Percentiles rank a stretch among this genome's conserved stretches.
These are phyloP conservation scores for Byssoonygena ceratinophila DNA, from an alignment of 2,329 filamentous ascomycete species.

Conservation along the genomic window DNA sequence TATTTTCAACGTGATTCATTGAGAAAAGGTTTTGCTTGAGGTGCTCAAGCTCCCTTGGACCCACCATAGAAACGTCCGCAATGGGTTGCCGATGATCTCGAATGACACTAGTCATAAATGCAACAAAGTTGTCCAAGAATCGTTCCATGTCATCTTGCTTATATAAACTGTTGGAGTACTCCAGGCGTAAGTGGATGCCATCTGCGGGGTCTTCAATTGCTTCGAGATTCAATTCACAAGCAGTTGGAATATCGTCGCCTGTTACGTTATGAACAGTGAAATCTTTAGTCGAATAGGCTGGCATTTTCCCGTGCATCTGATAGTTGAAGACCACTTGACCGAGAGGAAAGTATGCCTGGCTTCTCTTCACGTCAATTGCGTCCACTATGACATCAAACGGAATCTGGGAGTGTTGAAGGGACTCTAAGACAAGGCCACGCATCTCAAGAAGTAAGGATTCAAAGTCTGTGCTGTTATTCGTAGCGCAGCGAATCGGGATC, in stretches of 20 bases:
- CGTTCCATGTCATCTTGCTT: conserved; percentile 20
- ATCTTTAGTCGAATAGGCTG: conserved; percentile 18
- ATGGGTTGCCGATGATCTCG: conserved; percentile 22
- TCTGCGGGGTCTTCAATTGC: conserved; percentile 19
- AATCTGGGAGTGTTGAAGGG: conserved; percentile 15
- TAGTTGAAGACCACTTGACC: conserved; percentile 19
- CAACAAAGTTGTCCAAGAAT: conserved; percentile 22
- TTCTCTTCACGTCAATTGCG: conserved; percentile 12
- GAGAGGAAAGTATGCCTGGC: conserved; percentile 15
- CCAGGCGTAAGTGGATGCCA: conserved; percentile 18
- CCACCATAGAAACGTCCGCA: conserved; percentile 19
- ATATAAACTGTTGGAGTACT: conserved; percentile 21
- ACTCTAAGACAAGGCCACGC: conserved; percentile 11
- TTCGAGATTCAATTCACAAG: conserved; percentile 20
- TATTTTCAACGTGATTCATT: conserved; percentile 13
- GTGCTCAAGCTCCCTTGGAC: conserved; percentile 19
- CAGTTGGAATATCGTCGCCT: conserved; percentile 20
- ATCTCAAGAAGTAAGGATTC: conserved; percentile 10
- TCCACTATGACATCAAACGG: conserved; percentile 18
- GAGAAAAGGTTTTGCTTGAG: conserved; percentile 18
- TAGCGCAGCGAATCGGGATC: conserved; percentile 18
- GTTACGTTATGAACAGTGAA: conserved; percentile 18
- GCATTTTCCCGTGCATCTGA: conserved; percentile 20
- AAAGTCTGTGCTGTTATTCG: conserved; percentile 7
- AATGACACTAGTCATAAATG: conserved; percentile 20